A percentile compares a stretch with the other conserved stretches of the same genome.
These are phyloP conservation scores for Mycena indigotica DNA, from an alignment of 768 basidiomycete genomes.

Conservation along the genomic window DNA sequence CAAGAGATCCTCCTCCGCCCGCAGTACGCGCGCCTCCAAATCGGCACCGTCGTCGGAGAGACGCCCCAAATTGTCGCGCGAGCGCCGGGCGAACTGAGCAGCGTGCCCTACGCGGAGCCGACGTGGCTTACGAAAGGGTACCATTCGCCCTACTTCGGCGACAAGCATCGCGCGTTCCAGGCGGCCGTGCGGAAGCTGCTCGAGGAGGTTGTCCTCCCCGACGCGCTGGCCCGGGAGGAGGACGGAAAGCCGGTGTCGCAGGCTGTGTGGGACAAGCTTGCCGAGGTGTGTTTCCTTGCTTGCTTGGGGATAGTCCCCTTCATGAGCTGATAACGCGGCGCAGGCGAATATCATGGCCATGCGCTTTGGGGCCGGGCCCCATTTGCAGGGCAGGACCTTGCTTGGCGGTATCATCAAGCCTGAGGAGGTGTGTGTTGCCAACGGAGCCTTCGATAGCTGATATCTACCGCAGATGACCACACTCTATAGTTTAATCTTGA, in stretches of 20 bases:
- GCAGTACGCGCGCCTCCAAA: slow-evolving; percentile 56
- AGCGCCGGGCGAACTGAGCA: slow-evolving; percentile 53
- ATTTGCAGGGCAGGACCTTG: background rate
- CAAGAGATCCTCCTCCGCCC: slow-evolving; percentile 43
- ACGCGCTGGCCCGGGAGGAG: slow-evolving; percentile 57
- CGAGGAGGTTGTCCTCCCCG: slow-evolving; percentile 68
- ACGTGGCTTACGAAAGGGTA: slow-evolving; percentile 49
- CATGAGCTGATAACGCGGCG: background rate
- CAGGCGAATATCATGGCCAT: slow-evolving; percentile 19
- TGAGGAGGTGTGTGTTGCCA: background rate
- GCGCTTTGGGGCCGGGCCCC: background rate
- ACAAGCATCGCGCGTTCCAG: slow-evolving; percentile 64
- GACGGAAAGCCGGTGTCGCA: slow-evolving; percentile 68
- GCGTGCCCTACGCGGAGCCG: slow-evolving; percentile 79
- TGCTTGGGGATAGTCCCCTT: background rate
- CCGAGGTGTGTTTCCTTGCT: slow-evolving; percentile 35
- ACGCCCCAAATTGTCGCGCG: slow-evolving; percentile 44
- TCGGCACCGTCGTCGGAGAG: slow-evolving; percentile 64
- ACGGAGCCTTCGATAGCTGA: background rate
- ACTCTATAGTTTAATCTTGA: background rate
- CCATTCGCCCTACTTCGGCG: slow-evolving; percentile 37
- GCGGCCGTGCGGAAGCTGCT: slow-evolving; percentile 68
- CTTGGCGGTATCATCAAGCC: background rate
- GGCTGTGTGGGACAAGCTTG: slow-evolving; percentile 63
- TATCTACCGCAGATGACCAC: background rate